A percentile compares a stretch with the other conserved stretches of the same genome.
Conservation (phyloP, 2,329 filamentous ascomycete genomes). For the Dendryphion nanum region DNA sequence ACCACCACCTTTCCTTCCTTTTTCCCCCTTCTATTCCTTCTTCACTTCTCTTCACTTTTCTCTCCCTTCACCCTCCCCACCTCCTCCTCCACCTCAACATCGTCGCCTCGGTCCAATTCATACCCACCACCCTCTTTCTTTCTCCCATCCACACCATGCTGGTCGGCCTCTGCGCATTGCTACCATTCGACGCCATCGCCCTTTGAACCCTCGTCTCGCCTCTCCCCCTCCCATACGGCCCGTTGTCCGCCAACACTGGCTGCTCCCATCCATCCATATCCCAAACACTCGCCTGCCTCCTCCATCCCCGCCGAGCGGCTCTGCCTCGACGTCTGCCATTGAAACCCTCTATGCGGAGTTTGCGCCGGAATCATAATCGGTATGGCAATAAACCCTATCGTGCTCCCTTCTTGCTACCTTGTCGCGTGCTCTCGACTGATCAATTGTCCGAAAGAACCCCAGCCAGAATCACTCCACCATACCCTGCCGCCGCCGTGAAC, state of each 20-base stretch:
- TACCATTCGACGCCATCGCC: conserved; percentile 14
- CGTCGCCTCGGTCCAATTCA: neutral
- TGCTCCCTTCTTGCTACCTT: conserved; percentile 2
- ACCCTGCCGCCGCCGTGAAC: conserved; percentile 4
- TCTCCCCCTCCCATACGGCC: conserved; percentile 10
- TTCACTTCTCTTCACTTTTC: neutral
- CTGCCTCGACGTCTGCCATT: conserved; percentile 9
- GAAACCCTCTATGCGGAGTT: conserved; percentile 6
- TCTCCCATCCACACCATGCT: neutral
- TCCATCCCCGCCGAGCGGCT: conserved; percentile 25
- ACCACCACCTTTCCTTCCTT: neutral
- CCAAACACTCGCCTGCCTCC: conserved; percentile 18
- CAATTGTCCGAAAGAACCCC: conserved; percentile 2
- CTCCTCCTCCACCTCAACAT: neutral
- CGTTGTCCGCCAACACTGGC: neutral
- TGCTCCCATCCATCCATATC: conserved; percentile 5
- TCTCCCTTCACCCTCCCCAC: neutral
- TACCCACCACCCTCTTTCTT: neutral
- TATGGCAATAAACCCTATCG: neutral
- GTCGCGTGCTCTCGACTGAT: conserved; percentile 10
- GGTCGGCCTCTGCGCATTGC: neutral
- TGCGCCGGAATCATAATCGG: neutral
- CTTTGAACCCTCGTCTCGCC: conserved; percentile 22
- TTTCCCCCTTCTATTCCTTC: neutral
- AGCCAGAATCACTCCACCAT: conserved; percentile 13